Conservation (phyloP, 176 grass and related monocot species). For the Rhynchospora pubera region DNA sequence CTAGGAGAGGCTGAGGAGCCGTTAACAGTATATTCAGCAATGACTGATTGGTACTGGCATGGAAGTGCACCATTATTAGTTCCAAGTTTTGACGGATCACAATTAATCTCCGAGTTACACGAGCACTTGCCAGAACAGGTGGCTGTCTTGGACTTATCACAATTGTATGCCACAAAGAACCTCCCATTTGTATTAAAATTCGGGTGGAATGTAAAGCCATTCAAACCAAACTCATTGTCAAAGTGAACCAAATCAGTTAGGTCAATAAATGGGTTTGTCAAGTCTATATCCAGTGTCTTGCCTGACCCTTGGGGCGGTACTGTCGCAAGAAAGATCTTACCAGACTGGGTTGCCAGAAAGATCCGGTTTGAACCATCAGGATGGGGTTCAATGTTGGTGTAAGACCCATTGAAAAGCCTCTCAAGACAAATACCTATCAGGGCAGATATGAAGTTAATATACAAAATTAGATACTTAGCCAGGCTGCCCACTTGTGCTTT, state of each 20-base stretch:
- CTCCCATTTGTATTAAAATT: constrained; percentile 21
- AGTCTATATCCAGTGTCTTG: background rate
- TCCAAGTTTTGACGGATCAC: constrained; percentile 75
- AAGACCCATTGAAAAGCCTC: background rate
- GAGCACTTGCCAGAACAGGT: constrained; percentile 79
- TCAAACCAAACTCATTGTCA: background rate
- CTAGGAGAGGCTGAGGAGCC: constrained; percentile 46
- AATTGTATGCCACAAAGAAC: constrained; percentile 25
- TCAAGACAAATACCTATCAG: constrained; percentile 21
- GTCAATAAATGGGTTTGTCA: constrained; percentile 12
- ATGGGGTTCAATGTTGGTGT: background rate
- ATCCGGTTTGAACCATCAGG: constrained; percentile 15
- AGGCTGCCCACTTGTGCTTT: background rate
- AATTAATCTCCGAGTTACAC: constrained; percentile 79
- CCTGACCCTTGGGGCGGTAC: constrained; percentile 2
- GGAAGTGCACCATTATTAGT: constrained; percentile 52
- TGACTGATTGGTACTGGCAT: constrained; percentile 63
- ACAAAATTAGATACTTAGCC: background rate
- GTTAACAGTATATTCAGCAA: constrained; percentile 79
- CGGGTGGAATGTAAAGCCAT: constrained; percentile 10
- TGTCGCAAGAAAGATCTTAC: constrained; percentile 11
- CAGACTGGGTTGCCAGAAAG: constrained; percentile 10
- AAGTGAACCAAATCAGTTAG: constrained; percentile 14
- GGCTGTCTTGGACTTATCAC: constrained; percentile 35
- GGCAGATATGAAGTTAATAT: background rate